Conservation (phyloP, 306 rosid species). For the Casuarina equisetifolia region DNA sequence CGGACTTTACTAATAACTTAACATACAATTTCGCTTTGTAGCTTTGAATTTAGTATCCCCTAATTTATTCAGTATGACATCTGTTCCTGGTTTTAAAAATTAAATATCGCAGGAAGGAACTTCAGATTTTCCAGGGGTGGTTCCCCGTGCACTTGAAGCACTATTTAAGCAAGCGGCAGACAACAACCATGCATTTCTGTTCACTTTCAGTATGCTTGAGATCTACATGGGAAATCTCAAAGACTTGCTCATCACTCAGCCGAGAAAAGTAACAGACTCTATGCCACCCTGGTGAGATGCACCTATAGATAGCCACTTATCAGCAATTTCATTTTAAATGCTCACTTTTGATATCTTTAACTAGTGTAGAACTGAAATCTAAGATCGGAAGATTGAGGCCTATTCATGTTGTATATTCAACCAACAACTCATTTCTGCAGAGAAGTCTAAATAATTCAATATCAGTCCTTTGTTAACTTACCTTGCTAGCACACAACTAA, state of each 20-base stretch:
- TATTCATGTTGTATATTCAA: background rate
- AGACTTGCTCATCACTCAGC: slow-evolving; percentile 41
- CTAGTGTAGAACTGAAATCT: background rate
- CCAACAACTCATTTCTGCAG: background rate
- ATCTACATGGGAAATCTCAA: slow-evolving; percentile 45
- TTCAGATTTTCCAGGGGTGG: slow-evolving; percentile 36
- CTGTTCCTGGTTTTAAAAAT: slow-evolving; percentile 11
- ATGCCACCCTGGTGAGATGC: slow-evolving; percentile 32
- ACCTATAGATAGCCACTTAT: background rate
- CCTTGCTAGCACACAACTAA: background rate
- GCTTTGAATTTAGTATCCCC: background rate
- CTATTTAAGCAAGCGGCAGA: slow-evolving; percentile 38
- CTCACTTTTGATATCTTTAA: background rate
- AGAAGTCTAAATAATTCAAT: background rate
- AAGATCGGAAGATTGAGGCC: background rate
- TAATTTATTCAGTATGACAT: background rate
- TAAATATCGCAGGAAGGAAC: slow-evolving; percentile 32
- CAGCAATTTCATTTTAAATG: background rate
- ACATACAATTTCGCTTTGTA: background rate
- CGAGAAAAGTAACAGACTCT: slow-evolving; percentile 33
- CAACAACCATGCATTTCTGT: slow-evolving; percentile 29
- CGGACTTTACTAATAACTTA: background rate
- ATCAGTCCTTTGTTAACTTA: background rate
- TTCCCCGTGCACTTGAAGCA: slow-evolving; percentile 40
- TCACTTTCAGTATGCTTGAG: slow-evolving; percentile 51